phyloP scores from a whole-genome alignment of 1,284 basidiomycete genomes.

The Hymenochaete sp. region DNA sequence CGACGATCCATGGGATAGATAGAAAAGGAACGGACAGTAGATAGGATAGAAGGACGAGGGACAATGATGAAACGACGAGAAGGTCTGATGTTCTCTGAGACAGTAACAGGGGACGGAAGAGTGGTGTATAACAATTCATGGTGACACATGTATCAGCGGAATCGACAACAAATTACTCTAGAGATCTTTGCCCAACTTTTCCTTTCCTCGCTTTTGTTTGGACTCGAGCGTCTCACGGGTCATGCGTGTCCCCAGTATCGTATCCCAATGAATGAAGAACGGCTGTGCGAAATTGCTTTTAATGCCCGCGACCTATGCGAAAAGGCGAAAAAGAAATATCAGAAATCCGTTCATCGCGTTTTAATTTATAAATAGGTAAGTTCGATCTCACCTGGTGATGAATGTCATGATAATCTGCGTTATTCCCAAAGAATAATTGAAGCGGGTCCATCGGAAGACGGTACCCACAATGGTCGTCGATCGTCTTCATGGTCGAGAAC shows the following conservation, averaged over 20 bases:
- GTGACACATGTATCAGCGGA: too few relatives aligned
- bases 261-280: slow-evolving; percentile 87
- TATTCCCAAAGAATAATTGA: slow-evolving; percentile 85
- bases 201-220: slow-evolving; percentile 25
- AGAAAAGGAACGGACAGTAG: too few relatives aligned
- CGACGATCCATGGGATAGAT: too few relatives aligned
- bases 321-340: background rate
- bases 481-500: slow-evolving; percentile 87
- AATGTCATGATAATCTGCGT: slow-evolving; percentile 97
- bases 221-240: slow-evolving; percentile 57
- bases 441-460: slow-evolving; percentile 82
- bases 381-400: slow-evolving; percentile 72
- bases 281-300: slow-evolving; percentile 96
- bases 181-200: slow-evolving; percentile 6
- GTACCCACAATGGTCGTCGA: slow-evolving; percentile 97
- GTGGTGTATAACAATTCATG: too few relatives aligned
- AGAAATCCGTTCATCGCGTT: background rate
- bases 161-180: too few relatives aligned
- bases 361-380: background rate
- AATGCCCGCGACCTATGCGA: slow-evolving; percentile 70
- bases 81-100: too few relatives aligned
- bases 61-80: too few relatives aligned
- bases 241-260: slow-evolving; percentile 74
- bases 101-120: too few relatives aligned
- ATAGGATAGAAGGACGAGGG: too few relatives aligned